Conservation (phyloP, 495 filamentous ascomycete species). For the Penicillium lividum region DNA sequence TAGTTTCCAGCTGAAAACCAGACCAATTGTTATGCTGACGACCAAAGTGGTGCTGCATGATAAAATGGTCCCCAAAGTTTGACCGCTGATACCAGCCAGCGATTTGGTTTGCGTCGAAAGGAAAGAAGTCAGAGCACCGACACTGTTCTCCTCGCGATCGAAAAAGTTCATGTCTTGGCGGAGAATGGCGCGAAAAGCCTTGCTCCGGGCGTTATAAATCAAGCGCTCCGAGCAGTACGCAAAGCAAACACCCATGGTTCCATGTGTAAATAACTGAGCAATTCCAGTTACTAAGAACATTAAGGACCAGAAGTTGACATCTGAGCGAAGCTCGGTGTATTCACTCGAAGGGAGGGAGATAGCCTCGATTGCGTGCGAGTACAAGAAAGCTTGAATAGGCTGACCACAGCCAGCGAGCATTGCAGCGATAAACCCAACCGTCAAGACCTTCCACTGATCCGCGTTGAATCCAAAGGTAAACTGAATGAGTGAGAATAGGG, state of each 20-base stretch:
- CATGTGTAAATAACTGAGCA: constrained; percentile 69
- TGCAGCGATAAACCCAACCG: constrained; percentile 73
- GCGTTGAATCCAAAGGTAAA: constrained; percentile 82
- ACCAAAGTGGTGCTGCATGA: constrained; percentile 73
- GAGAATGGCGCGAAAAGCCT: constrained; percentile 82
- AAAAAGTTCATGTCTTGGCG: constrained; percentile 92
- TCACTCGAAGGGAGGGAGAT: constrained; percentile 52
- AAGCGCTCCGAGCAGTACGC: constrained; percentile 83
- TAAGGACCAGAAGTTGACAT: constrained; percentile 82
- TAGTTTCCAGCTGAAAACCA: constrained; percentile 85
- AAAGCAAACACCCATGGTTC: constrained; percentile 70
- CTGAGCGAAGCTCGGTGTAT: constrained; percentile 57
- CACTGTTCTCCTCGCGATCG: constrained; percentile 79
- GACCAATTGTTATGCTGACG: constrained; percentile 63
- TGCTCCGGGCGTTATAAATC: constrained; percentile 76
- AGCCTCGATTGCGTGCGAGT: constrained; percentile 79
- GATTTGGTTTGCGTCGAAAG: constrained; percentile 84
- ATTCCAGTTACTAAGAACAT: constrained; percentile 97
- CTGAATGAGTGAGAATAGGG: constrained; percentile 81
- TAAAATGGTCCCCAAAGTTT: constrained; percentile 78
- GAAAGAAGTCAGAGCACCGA: constrained; percentile 82
- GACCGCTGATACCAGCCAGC: constrained; percentile 77
- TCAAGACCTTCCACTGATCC: constrained; percentile 70
- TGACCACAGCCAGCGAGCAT: constrained; percentile 82
- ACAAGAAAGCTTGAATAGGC: constrained; percentile 86